Base-by-base conservation (phyloP, 257 asterid genomes). In the Nicotiana sylvestris region DNA sequence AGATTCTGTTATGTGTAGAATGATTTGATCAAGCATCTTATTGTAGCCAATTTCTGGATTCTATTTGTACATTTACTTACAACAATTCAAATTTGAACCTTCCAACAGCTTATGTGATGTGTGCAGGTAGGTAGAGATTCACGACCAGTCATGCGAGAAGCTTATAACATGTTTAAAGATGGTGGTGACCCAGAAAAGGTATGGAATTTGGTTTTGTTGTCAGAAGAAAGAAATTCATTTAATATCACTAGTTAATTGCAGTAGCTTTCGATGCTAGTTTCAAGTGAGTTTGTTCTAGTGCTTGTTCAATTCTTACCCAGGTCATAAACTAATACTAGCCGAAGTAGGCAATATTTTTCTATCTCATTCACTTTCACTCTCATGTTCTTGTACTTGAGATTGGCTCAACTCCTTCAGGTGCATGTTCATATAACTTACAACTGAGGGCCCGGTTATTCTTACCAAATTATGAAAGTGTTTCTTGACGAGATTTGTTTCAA, bases 111-210 rank as follows among this genome's bases (percentile, higher is more conserved):
- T 67, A 27, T 58, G 46, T 82, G 61, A 17, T 55, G 6, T 66
- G 68, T 82, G 84, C 89, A 95, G 98, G 98, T 95, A 65, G 97
- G 97, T 83, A 81, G 65, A 86, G 99, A 95, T 89, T 65, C 97
- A 13, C 95, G 97, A 32, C 91, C 97, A 78, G 92, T 87, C 81
- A 95, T 95, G 97, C 86, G 93, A 86, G 92, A 90, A 85, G 92
- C 91, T 33, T 92, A 94, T 83, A 21, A 60, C 87, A 81, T 92
- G 96, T 92, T 95, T 84, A 95, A 89, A 88, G 93, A 90, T 61
- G 97, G 98, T 2, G 97, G 95, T 66, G 95, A 95, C 85, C 97
- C 98, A 2, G 93, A 94, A 89, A 90, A 95, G 98, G 99, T 95
- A 66, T 2, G 55, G 55, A 76, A 33, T 67, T n/a, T 67, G 21